A percentile compares a stretch with the other conserved stretches of the same genome.
phyloP scores from a whole-genome alignment of 192 early-diverging fungal species.

The Mortierella alpina region DNA sequence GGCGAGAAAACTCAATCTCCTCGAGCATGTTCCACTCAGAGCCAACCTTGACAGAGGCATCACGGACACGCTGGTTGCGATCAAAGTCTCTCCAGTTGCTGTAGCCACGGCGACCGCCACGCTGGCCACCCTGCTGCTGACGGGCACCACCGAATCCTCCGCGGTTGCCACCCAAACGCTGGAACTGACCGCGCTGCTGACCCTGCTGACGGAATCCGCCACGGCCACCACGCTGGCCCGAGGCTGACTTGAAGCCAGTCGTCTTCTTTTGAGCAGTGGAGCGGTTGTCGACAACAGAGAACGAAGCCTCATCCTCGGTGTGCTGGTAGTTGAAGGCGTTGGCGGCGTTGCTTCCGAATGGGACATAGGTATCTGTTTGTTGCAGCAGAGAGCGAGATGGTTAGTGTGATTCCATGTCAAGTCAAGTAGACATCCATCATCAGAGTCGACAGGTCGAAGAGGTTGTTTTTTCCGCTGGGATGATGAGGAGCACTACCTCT shows the following conservation, averaged over 20 bases:
- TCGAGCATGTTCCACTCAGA: conserved; percentile 93
- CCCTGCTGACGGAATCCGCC: conserved; percentile 59
- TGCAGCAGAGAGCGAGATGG: not conserved
- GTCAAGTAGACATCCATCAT: not conserved
- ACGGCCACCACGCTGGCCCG: conserved; percentile 57
- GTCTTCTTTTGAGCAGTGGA: conserved; percentile 73
- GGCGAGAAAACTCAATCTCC: conserved; percentile 92
- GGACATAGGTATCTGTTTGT: conserved; percentile 70
- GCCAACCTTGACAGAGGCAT: conserved; percentile 87
- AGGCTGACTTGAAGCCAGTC: conserved; percentile 60
- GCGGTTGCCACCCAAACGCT: conserved; percentile 52
- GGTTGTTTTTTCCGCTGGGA: not conserved
- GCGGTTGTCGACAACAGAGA: conserved; percentile 92
- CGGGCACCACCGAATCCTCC: conserved; percentile 54
- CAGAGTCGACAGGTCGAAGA: not conserved
- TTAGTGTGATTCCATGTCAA: not conserved
- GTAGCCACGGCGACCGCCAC: conserved; percentile 51
- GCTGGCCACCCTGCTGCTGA: conserved; percentile 44
- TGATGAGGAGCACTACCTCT: conserved; percentile 31
- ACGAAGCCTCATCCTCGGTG: conserved; percentile 93
- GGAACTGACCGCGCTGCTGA: conserved; percentile 53
- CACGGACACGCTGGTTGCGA: conserved; percentile 76
- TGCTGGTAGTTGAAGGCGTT: conserved; percentile 90
- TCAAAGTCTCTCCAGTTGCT: conserved; percentile 62
- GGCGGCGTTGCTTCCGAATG: conserved; percentile 86